Conservation (phyloP, 1,284 basidiomycete genomes). For the Ustilago sp. region DNA sequence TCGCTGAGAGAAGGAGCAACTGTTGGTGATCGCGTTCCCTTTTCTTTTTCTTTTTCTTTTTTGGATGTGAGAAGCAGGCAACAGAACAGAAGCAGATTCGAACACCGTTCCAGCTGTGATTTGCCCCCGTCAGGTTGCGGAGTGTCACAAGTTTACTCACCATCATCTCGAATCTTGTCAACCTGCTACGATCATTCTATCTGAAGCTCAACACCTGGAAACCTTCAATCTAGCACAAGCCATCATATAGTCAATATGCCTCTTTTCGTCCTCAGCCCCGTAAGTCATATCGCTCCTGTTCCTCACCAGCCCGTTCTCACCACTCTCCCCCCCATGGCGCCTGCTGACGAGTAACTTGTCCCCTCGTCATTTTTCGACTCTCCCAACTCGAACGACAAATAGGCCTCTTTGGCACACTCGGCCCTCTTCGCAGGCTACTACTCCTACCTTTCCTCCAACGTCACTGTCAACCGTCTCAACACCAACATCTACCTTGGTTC, state of each 20-base stretch:
- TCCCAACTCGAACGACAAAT: background rate
- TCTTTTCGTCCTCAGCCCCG: slow-evolving; percentile 68
- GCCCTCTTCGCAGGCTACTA: slow-evolving; percentile 68
- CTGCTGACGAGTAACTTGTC: slow-evolving; percentile 1
- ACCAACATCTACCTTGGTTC: slow-evolving; percentile 59
- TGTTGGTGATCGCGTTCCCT: background rate
- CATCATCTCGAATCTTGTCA: background rate
- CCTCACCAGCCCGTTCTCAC: background rate
- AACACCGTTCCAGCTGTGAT: background rate
- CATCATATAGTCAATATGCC: slow-evolving; percentile 53
- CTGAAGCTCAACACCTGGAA: background rate
- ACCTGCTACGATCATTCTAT: slow-evolving; percentile 10
- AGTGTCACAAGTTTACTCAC: background rate
- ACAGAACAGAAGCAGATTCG: background rate
- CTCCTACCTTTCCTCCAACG: slow-evolving; percentile 63
- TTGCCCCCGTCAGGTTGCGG: background rate
- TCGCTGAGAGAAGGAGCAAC: background rate
- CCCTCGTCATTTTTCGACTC: slow-evolving; percentile 2
- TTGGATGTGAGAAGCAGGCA: background rate
- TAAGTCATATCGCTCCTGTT: slow-evolving; percentile 23
- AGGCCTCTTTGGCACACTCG: slow-evolving; percentile 69
- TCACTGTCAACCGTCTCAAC: slow-evolving; percentile 55
- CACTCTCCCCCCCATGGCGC: background rate
- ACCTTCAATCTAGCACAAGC: background rate
- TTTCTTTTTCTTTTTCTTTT: background rate